Base-by-base conservation (phyloP, 441 rosid species). In the Macaranga tanarius region DNA sequence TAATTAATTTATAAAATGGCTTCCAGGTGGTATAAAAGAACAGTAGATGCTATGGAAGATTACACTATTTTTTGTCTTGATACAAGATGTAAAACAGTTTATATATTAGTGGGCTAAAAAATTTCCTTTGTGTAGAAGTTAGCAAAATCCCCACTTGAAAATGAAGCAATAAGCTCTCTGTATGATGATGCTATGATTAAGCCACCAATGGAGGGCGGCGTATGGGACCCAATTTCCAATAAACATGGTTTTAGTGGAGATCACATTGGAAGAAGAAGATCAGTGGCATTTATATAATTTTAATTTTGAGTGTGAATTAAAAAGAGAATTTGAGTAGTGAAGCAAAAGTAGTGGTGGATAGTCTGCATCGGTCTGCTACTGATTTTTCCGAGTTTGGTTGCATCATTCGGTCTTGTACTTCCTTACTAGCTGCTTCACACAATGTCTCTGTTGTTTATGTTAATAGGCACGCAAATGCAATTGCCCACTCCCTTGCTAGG, bases 101-200 rank as follows among this genome's bases (percentile, higher is more conserved):
- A 1, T 17, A 34, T 34, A 6, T 69, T 50, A 23, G 47, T 60
- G 67, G 67, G 10, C 40, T 10, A 61, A 65, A 67, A 59, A 1
- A 15, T 42, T 63, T 50, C 42, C 65, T 68, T 72, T 10, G 12
- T 62, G 42, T 26, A 62, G 64, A 72, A 61, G 71, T 56, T 38
- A n/a, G 40, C 5, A 26, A 34, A 66, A n/a, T 40, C 40, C 19
- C 50, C 44, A 16, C 74, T 71, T 62, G 25, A 51, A 62, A n/a
- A 17, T 38, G 51, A 71, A 50, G 60, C 59, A 40, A 61, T 15
- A 17, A 13, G 9, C 12, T 34, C 38, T 31, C 5, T 34, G 6
- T 5, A 22, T 10, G 7, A 22, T 7, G 2, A 25, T 52, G 17
- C 1, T n/a, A 52, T 31, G 23, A 69, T 69, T 44, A 25, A 17